phyloP scores from a whole-genome alignment of 495 filamentous ascomycete genomes.

The Bombardia bombarda region DNA sequence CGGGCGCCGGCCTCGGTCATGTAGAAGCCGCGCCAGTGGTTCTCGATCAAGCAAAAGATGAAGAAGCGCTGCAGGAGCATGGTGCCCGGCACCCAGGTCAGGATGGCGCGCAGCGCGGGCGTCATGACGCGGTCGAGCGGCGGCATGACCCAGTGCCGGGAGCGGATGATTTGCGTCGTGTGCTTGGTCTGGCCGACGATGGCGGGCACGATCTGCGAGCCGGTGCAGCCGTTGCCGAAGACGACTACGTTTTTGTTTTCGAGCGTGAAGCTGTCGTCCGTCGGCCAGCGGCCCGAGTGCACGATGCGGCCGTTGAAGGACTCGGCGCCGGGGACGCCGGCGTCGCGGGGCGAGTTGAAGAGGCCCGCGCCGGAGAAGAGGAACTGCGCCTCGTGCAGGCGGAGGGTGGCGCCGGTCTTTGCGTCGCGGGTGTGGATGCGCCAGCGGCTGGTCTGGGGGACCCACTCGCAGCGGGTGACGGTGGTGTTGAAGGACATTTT shows the following conservation, averaged over 20 bases:
- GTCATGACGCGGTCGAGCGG: conserved; percentile 16
- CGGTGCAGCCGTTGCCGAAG: conserved; percentile 54
- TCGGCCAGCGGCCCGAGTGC: conserved; percentile 50
- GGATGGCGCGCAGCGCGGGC: conserved; percentile 2
- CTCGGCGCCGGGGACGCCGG: conserved; percentile 46
- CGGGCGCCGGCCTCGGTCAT: conserved; percentile 5
- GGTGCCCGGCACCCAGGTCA: conserved; percentile 21
- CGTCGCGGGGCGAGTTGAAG: conserved; percentile 25
- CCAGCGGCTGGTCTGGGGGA: conserved; percentile 40
- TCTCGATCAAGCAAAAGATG: conserved; percentile 8
- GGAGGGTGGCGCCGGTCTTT: neutral
- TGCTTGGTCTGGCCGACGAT: conserved; percentile 16
- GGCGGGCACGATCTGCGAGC: conserved; percentile 35
- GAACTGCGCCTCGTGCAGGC: conserved; percentile 23
- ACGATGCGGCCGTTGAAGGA: conserved; percentile 47
- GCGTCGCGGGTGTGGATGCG: conserved; percentile 7
- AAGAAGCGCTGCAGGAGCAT: conserved; percentile 15
- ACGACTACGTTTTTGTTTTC: conserved; percentile 48
- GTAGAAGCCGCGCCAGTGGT: conserved; percentile 18
- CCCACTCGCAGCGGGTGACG: conserved; percentile 51
- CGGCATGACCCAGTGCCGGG: conserved; percentile 30
- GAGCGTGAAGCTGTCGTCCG: conserved; percentile 32
- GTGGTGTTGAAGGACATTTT: conserved; percentile 54
- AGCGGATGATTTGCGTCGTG: conserved; percentile 29
- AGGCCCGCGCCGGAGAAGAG: conserved; percentile 47